Evolutionary conservation across 2,329 filamentous ascomycete genomes (phyloP), one percentile per base, ranked within the genome.

Genomic region (Pseudodiploospora longispora): DNA sequence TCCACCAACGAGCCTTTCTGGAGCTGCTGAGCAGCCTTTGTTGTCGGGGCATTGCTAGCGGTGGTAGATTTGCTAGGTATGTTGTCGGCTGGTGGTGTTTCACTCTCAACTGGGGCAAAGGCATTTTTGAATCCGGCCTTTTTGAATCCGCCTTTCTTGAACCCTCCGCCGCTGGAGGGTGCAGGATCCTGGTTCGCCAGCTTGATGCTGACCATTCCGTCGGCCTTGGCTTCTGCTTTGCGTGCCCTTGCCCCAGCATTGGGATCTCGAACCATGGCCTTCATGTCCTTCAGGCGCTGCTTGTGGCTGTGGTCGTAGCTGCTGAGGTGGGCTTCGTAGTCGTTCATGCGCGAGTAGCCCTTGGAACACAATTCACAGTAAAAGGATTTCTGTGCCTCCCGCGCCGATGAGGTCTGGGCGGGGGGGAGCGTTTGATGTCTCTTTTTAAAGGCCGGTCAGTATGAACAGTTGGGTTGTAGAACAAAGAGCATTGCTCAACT

Each of bases 261-360:
- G 2, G 85, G 81, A 52, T 88, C 83, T 53, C 83, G 80, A 30
- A 85, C 82, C 72, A 90, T 83, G 57, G 85, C 82, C 66, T 88
- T 88, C 85, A 91, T 89, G 57, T 93, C 86, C 65, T 87, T 87
- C 47, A 90, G 77, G 40, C 87, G 84, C 69, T 94, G 89, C 63
- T 89, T 90, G 66, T 98, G 93, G 55, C 87, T 86, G 67, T 98
- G 93, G 61, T 97, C 93, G 65, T 97, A 97, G 57, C 86, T 93
- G 51, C 82, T 82, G 45, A 96, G 86, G 63, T 98, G 93, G 6
- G 90, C 85, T 65, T 97, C 91, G 63, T 94, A 96, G 63, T 97
- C 91, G 60, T 94, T 91, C 75, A 95, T 91, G 44, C 93, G 88
- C 2, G 83, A 82, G 67, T 97, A 98, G 56, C 90, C 91, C 68